phyloP scores from a whole-genome alignment of 768 basidiomycete genomes.

The Hypsizygus marmoreus region DNA sequence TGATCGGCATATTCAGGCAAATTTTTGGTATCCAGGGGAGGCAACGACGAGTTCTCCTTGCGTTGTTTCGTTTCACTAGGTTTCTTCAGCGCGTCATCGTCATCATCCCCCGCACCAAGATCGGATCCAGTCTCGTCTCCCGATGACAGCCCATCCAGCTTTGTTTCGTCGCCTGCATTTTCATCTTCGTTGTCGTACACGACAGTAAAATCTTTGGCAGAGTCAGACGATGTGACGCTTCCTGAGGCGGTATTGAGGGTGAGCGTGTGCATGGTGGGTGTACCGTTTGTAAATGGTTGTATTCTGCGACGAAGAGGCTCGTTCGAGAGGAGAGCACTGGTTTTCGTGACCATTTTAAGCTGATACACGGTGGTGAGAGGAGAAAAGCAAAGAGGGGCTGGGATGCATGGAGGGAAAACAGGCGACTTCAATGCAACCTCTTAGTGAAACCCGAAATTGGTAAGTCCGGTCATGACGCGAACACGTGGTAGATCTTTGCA shows the following conservation, averaged over 20 bases:
- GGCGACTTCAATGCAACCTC: conserved; percentile 1
- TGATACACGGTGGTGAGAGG: background rate
- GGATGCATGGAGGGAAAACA: conserved; percentile 11
- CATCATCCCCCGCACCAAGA: background rate
- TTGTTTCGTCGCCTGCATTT: background rate
- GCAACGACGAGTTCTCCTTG: background rate
- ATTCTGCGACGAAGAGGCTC: conserved; percentile 26
- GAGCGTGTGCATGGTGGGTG: conserved; percentile 8
- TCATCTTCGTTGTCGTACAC: conserved; percentile 10
- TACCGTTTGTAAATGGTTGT: conserved; percentile 24
- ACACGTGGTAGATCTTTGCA: background rate
- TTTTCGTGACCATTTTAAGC: conserved; percentile 9
- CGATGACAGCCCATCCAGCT: background rate
- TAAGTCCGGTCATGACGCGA: background rate
- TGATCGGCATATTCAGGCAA: background rate
- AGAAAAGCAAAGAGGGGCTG: background rate
- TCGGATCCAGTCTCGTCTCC: conserved; percentile 9
- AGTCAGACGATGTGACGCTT: conserved; percentile 17
- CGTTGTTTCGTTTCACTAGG: background rate
- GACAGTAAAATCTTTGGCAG: conserved; percentile 11
- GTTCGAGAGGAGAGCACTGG: background rate
- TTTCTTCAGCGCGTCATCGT: background rate
- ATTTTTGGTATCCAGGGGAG: background rate
- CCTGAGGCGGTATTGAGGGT: conserved; percentile 10
- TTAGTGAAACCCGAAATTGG: background rate